A percentile compares a stretch with the other conserved stretches of the same genome.
Conservation (phyloP, 2,329 filamentous ascomycete genomes). For the Cytospora piceae region DNA sequence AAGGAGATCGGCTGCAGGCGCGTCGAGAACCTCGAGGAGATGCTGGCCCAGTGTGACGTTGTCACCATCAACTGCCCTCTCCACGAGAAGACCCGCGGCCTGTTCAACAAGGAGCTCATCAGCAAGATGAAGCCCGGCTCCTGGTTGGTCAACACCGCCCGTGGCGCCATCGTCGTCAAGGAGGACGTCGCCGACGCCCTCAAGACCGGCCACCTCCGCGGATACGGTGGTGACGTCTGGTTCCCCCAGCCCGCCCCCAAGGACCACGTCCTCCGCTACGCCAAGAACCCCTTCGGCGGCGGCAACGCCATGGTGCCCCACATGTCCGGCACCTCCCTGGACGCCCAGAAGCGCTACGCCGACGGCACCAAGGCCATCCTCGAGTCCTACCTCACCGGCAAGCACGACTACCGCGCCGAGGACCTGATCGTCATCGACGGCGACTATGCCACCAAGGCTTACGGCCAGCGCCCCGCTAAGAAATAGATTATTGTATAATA, state of each 20-base stretch:
- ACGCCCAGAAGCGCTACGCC: constrained; percentile 92
- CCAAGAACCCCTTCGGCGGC: constrained; percentile 92
- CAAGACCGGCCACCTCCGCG: constrained; percentile 86
- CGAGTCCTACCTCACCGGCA: constrained; percentile 85
- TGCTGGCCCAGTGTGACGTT: constrained; percentile 91
- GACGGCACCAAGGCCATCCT: constrained; percentile 88
- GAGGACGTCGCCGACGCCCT: constrained; percentile 96
- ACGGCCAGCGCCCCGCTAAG: constrained; percentile 67
- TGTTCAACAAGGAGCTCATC: constrained; percentile 99
- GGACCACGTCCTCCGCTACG: constrained; percentile 90
- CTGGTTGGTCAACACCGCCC: constrained; percentile 98
- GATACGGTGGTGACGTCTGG: constrained; percentile 91
- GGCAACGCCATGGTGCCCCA: constrained; percentile 99
- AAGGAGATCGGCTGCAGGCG: constrained; percentile 94
- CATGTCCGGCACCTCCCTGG: constrained; percentile 98
- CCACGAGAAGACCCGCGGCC: constrained; percentile 93
- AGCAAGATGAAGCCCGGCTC: constrained; percentile 98
- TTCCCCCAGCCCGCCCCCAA: constrained; percentile 95
- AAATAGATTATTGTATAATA: constrained; percentile 34
- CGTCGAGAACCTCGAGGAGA: constrained; percentile 87
- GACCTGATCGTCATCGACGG: constrained; percentile 90
- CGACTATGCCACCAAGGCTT: constrained; percentile 90
- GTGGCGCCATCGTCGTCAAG: constrained; percentile 98
- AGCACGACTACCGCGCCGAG: constrained; percentile 83
- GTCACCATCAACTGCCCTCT: constrained; percentile 99